Conservation (phyloP, 2,329 filamentous ascomycete genomes). For the Saccharata proteae region DNA sequence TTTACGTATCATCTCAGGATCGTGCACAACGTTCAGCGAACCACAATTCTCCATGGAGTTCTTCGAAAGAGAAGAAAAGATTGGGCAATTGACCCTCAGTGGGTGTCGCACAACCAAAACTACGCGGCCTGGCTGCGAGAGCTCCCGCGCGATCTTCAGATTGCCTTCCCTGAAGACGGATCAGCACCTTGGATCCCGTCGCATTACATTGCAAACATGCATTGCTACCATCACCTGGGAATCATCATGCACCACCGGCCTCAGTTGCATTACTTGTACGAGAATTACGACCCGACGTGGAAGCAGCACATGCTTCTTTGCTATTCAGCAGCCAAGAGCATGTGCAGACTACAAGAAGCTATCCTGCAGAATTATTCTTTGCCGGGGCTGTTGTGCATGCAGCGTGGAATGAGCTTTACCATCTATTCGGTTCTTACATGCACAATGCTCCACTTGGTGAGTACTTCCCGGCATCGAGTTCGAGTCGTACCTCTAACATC, state of each 20-base stretch:
- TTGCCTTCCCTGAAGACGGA: conserved; percentile 66
- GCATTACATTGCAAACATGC: conserved; percentile 79
- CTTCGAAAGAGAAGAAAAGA: conserved; percentile 66
- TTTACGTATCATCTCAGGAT: conserved; percentile 71
- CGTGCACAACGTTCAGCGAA: conserved; percentile 64
- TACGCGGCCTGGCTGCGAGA: conserved; percentile 65
- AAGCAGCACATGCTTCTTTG: conserved; percentile 80
- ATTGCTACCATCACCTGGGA: conserved; percentile 76
- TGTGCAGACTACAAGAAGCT: conserved; percentile 80
- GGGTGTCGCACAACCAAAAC: conserved; percentile 66
- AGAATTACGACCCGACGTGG: conserved; percentile 70
- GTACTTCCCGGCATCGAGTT: conserved; percentile 26
- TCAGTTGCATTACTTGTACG: conserved; percentile 62
- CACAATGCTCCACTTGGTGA: conserved; percentile 83
- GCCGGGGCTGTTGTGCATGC: conserved; percentile 77
- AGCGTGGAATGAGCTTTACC: conserved; percentile 85
- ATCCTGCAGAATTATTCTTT: conserved; percentile 66
- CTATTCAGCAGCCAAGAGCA: conserved; percentile 69
- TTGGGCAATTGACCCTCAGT: conserved; percentile 77
- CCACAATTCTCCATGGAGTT: conserved; percentile 62
- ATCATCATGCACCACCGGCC: conserved; percentile 81
- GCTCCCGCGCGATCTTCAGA: conserved; percentile 64
- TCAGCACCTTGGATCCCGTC: conserved; percentile 75
- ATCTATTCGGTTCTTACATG: conserved; percentile 89
- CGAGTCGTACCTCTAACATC: conserved; percentile 13